phyloP scores from a whole-genome alignment of 2,329 filamentous ascomycete genomes.

The Penicillium griseofulvum region DNA sequence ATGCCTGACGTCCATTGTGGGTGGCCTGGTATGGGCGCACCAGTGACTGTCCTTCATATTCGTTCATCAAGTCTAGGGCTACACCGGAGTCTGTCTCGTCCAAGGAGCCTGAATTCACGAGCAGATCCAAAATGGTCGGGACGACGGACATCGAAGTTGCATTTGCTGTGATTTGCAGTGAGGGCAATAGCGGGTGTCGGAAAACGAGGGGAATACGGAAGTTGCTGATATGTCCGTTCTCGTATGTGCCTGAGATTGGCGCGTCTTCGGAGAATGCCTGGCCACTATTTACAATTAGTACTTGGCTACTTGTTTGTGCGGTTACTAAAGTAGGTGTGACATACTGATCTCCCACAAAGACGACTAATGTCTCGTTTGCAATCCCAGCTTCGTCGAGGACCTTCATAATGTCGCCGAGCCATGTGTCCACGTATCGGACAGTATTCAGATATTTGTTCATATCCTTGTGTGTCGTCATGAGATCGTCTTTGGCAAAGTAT shows the following conservation, averaged over 20 bases:
- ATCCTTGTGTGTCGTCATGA: slow-evolving; percentile 30
- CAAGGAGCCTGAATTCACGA: slow-evolving; percentile 43
- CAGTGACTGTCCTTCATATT: slow-evolving; percentile 49
- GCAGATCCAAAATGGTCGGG: slow-evolving; percentile 47
- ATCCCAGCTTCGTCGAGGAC: slow-evolving; percentile 45
- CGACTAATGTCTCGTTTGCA: slow-evolving; percentile 47
- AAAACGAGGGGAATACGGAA: slow-evolving; percentile 47
- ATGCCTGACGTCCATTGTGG: slow-evolving; percentile 35
- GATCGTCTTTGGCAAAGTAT: slow-evolving; percentile 23
- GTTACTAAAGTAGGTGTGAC: neutral
- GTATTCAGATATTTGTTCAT: slow-evolving; percentile 46
- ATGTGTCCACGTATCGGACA: slow-evolving; percentile 41
- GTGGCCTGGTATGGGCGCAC: slow-evolving; percentile 40
- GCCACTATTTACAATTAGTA: slow-evolving; percentile 27
- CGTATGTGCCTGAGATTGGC: slow-evolving; percentile 40
- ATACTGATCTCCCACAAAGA: slow-evolving; percentile 45
- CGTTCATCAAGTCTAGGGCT: slow-evolving; percentile 40
- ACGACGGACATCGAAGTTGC: slow-evolving; percentile 45
- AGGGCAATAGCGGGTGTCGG: slow-evolving; percentile 45
- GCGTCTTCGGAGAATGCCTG: slow-evolving; percentile 45
- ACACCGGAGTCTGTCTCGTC: slow-evolving; percentile 30
- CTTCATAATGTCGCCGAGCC: slow-evolving; percentile 41
- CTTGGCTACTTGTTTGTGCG: neutral
- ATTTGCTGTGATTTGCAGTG: slow-evolving; percentile 41
- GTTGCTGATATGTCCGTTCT: slow-evolving; percentile 47